Evolutionary conservation across 2,329 filamentous ascomycete genomes (phyloP), one percentile per base, ranked within the genome.

Genomic region (Fulvia fulva): DNA sequence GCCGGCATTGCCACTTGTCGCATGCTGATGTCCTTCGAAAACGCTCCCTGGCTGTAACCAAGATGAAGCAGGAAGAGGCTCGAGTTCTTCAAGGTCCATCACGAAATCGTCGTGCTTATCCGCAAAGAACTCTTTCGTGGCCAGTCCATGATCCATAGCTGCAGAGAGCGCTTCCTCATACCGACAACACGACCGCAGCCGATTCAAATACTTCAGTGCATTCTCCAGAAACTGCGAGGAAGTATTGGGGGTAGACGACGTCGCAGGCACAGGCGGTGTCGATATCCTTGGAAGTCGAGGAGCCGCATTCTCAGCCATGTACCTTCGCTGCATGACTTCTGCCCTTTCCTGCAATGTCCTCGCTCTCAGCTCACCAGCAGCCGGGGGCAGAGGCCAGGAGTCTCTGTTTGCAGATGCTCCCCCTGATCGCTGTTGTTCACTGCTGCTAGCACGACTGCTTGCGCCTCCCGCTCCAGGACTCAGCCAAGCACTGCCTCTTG

Each of bases 21-120:
- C 84, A 66, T 84, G 81, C 68, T 88, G 86, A 25, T 78, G 82
- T 2, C 86, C 86, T 12, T 80, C 79, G 62, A 87, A 85, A 0
- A 84, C 76, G 53, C 82, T 79, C 21, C 86, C 85, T 5, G 83
- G 80, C 53, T 81, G 78, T 11, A 88, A 73, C 83, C 84, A 87
- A 7, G 85, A 87, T 51, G 80, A 85, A 53, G 78, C 73, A 2
- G 72, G 66, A n/a, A 83, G 80, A 1, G 79, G 77, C 1, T 77
- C 74, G 16, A 86, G 76, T 28, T 73, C 76, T 21, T 72, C 70
- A 16, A 81, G 78, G 64, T 86, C 79, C 25, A 84, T 75, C 44
- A 87, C 75, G 58, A 87, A 85, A 66, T 87, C 84, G 53, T 81
- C 71, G 57, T 79, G 71, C 59, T 81, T 78, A 61, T 79, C 76